Base-by-base conservation (phyloP, 768 basidiomycete genomes). In the Galerina sulciceps region DNA sequence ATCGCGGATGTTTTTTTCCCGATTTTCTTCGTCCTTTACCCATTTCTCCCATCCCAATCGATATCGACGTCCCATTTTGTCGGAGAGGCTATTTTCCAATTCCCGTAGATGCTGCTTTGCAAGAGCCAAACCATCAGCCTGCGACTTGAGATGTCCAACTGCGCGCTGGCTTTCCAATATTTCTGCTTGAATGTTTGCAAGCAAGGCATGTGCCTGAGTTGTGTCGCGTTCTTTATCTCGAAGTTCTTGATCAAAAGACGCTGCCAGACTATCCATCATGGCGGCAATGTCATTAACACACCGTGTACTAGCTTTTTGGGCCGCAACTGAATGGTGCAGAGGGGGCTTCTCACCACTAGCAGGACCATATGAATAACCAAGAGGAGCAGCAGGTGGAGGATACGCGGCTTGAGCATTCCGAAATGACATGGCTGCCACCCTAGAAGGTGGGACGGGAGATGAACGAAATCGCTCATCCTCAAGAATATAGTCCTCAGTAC, bases 381-480 rank as follows among this genome's bases (percentile, higher is more conserved):
- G 59, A 14, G 78, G 67, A 3, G 80, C 75, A 60, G 73, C 73
- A 4, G 78, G 67, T 6, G 81, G 79, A 26, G 85, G 83, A 60
- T 78, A 83, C 11, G 85, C 81, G 6, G 81, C 85, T 56, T 90
- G 89, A 0, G 85, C 79, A 59, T 88, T 89, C 54, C 91, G 84
- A 72, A 85, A 91, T 10, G 89, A 87, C 88, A 91, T 89, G 17
- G 82, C 75, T 22, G 81, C 71, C 18, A 80, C 75, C 47, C 90
- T 84, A 9, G 91, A 88, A 11, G 86, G 83, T 6, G 93, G 88
- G 0, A 87, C 84, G 2, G 96, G 96, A 6, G 94, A 96, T 1
- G 93, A 91, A 38, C 96, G 85, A 77, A 98, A 98, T 47, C 96
- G 87, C 73, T 99, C 97, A 70, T 99, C 97, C 72, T 99, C 97